Percentiles rank a stretch among this genome's conserved stretches.
Conservation (phyloP, 495 filamentous ascomycete genomes). For the Extremus antarcticus region DNA sequence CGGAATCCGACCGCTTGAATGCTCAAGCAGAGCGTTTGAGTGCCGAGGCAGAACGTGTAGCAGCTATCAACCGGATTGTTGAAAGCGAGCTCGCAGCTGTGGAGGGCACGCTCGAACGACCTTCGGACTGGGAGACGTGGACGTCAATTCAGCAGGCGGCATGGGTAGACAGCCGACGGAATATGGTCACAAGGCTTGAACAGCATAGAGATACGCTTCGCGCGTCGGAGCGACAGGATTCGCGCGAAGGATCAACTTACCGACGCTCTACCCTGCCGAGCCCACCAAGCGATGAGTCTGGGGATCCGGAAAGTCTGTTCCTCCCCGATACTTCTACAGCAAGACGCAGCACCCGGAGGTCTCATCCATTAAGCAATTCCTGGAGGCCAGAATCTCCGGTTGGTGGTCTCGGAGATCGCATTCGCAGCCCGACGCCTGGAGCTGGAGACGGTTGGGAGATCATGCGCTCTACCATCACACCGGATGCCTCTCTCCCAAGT, state of each 20-base stretch:
- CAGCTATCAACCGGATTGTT: no score
- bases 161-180: neutral
- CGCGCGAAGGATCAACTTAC: neutral
- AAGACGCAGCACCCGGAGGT: neutral
- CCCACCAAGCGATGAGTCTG: constrained; percentile 11
- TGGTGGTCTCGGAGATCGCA: constrained; percentile 77
- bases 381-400: constrained; percentile 26
- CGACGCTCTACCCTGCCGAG: constrained; percentile 6
- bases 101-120: neutral
- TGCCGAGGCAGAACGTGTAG: no score
- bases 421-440: constrained; percentile 49
- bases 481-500: constrained; percentile 70
- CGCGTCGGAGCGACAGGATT: no score
- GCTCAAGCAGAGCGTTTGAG: no score
- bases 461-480: constrained; percentile 65
- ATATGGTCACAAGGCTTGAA: no score
- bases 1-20: neutral
- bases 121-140: neutral
- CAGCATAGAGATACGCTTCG: no score
- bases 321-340: neutral
- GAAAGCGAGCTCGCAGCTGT: neutral
- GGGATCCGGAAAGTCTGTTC: constrained; percentile 13
- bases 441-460: constrained; percentile 59
- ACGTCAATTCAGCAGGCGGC: neutral
- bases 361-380: constrained; percentile 16